Evolutionary conservation across 331 rosid genomes (phyloP), one percentile per base, ranked within the genome.

Genomic region (Rhamnella rubrinervis): DNA sequence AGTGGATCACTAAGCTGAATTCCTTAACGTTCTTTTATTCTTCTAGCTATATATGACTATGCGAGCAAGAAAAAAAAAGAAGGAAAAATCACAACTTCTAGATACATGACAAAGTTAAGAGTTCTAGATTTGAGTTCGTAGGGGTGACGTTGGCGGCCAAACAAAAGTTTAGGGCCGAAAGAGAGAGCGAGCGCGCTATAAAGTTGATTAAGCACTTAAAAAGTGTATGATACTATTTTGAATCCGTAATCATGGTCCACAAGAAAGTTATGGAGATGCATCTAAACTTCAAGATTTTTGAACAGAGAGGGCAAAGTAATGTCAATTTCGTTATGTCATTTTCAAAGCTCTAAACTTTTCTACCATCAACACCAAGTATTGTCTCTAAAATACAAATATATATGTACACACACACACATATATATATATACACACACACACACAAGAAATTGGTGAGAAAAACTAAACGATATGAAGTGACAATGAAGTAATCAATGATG

Each of bases 321-420:
- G 37, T 38, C 49, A 44, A 12, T 44, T 44, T 44, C 49, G 53
- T 66, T 21, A 26, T 65, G 28, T 70, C 49, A 8, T 49, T 75
- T 77, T 77, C 77, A 81, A 75, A 60, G 70, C 83, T 40, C 71
- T 8, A 51, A 70, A 65, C 76, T 77, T 76, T 47, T 18, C 68
- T 75, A 40, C 70, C 35, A 28, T 51, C 10, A 19, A 64, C 49
- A 44, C 49, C 35, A 31, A 31, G 35, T 31, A 4, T 31, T 3
- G 35, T 31, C 35, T 31, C 35, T 31, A 31, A 4, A 31, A 31
- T 31, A 31, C 35, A 31, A 31, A 31, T 31, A 0, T 31, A 4
- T 31, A 31, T 31, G 23, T 23, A 23, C n/a, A n/a, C n/a, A n/a
- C n/a, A n/a, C n/a, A n/a, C n/a, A n/a, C n/a, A n/a, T 23, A 23